These are phyloP conservation scores for Carex sylvatica DNA, from an alignment of 202 grass and related monocot species.

Conservation along the genomic window DNA sequence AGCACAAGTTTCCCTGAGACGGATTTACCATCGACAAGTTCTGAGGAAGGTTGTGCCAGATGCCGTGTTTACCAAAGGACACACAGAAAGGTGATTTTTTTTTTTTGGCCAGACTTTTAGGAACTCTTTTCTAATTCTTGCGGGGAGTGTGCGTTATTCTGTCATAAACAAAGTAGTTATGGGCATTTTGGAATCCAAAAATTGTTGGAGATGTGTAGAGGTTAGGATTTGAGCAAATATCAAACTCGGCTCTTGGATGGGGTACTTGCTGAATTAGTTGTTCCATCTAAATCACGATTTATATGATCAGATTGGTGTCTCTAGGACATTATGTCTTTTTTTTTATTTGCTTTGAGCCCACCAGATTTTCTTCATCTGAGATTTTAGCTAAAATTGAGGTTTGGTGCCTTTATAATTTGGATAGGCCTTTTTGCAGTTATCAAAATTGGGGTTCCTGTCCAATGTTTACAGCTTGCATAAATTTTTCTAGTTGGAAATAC, in stretches of 20 bases:
- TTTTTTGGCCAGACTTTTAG: not conserved
- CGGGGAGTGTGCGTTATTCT: not conserved
- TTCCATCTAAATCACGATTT: not conserved
- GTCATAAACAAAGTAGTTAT: not conserved
- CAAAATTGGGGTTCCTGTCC: not conserved
- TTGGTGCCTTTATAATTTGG: not conserved
- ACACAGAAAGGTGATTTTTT: conserved; percentile 55
- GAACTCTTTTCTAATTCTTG: conserved; percentile 2
- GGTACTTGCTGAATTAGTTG: not conserved
- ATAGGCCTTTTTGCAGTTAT: not conserved
- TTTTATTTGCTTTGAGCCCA: not conserved
- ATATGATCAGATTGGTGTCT: not conserved
- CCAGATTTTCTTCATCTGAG: not conserved
- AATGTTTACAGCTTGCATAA: not conserved
- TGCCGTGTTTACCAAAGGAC: conserved; percentile 61
- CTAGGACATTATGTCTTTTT: not conserved
- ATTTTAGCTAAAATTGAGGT: not conserved
- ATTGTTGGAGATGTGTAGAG: not conserved
- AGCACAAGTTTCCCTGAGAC: conserved; percentile 27
- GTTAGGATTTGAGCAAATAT: not conserved
- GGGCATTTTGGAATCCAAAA: not conserved
- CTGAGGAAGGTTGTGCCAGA: conserved; percentile 48
- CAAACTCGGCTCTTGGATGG: not conserved
- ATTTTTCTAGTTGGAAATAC: not conserved
- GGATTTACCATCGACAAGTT: conserved; percentile 5